Percentiles rank a stretch among this genome's conserved stretches.
phyloP scores from a whole-genome alignment of 441 rosid genomes.

The Manihot esculenta region DNA sequence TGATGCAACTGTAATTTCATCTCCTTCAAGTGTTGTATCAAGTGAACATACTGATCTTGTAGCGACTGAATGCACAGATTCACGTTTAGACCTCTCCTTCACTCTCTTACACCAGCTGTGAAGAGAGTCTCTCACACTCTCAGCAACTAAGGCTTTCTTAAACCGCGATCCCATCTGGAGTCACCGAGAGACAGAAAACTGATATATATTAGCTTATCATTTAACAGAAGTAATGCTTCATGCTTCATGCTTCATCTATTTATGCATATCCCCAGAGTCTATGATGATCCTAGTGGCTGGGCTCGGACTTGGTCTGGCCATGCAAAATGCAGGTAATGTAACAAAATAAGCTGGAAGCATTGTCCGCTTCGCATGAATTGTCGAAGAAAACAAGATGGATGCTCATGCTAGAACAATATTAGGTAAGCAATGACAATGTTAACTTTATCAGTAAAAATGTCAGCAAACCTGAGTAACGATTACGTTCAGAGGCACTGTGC shows the following conservation, averaged over 20 bases:
- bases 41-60: conserved; percentile 84
- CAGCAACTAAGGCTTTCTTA: conserved; percentile 78
- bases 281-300: too few species aligned
- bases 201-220: background rate
- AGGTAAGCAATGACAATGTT: background rate
- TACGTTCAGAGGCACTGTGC: conserved; percentile 86
- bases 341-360: background rate
- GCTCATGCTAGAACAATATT: background rate
- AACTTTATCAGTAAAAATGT: background rate
- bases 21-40: conserved; percentile 61
- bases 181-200: background rate
- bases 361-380: background rate
- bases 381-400: background rate
- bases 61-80: conserved; percentile 43
- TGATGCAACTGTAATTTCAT: conserved; percentile 70
- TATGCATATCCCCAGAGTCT: too few species aligned
- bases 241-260: too few species aligned
- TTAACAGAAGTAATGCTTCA: too few species aligned
- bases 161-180: conserved; percentile 82
- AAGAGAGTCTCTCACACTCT: conserved; percentile 85
- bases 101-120: conserved; percentile 96
- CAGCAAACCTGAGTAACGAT: conserved; percentile 75
- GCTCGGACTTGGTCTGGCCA: too few species aligned
- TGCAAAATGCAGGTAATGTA: too few species aligned
- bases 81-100: conserved; percentile 66